Evolutionary conservation across 331 rosid genomes (phyloP), one percentile per base, ranked within the genome.

Genomic region (Pyrus hybrid): DNA sequence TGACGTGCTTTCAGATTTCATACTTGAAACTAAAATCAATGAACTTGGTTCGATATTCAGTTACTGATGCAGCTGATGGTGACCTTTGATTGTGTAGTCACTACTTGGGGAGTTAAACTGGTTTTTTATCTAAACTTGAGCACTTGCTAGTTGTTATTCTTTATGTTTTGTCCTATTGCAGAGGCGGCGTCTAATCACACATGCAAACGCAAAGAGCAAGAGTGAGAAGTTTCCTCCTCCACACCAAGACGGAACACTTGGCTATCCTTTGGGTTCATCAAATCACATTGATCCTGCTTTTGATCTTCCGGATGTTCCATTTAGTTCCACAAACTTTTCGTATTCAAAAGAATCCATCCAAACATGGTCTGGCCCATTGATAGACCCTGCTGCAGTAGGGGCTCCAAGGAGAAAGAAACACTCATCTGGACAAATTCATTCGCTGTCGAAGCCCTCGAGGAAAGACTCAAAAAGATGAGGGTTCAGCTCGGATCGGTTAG

Each of bases 191-290:
- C 75, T 92, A 68, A 92, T 95, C 76, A 90, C 98, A 8, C 99
- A 92, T 69, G 92, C 99, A 66, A 95, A 95, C 71, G 97, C 97
- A 0, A 95, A 95, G 90, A 95, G 97, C 91, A 95, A 95, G 89
- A 92, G 99, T 4, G 99, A 95, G 75, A 95, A 95, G 86, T 95
- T 95, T 79, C 99, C 98, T 72, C 99, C 99, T 63, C 99, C 99
- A 2, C 99, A 95, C 84, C 96, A 95, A 87, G 99, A 95, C n/a
- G 99, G 99, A 88, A 71, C 97, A 25, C 89, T 95, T 29, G 98
- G 99, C 72, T 92, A 89, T 82, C 88, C 96, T 26, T 73, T 95
- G 77, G 96, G 96, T 79, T 89, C 99, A 60, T 92, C 97, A 12
- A 93, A 95, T 78, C 93, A 89, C 85, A 87, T 92, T 68, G 97